Evolutionary conservation across 78 protist species (phyloP), one percentile per base, ranked within the genome.

Genomic region (Dictyostelium citrinum): DNA sequence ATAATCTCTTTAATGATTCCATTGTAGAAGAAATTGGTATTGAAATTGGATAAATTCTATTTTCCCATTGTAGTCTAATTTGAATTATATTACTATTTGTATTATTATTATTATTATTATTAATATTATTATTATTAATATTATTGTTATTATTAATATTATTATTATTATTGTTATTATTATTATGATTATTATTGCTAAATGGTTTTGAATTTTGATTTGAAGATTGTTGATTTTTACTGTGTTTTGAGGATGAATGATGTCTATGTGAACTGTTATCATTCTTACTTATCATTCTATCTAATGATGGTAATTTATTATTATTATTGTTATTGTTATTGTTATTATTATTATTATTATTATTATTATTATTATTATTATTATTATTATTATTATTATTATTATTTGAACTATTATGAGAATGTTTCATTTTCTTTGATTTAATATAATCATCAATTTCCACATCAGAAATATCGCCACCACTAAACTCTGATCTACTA

Each of bases 1-100:
- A 88, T 16, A 88, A 29, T 64, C 75, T 88, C 74, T 75, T 88
- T 31, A 78, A 20, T 22, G 39, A 29, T 7, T 88, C 93, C 17
- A 88, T 10, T 22, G 84, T 31, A 1, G 55, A 24, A 3, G 45
- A n/a, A 9, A 46, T 14, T 29, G 93, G 93, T 10, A 88, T 49
- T 35, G 55, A 33, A 39, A 78, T 67, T 35, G 77, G 61, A 33
- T 41, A 78, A 1, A 67, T 22, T 67, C 58, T 78, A 6, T 41
- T 35, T 14, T 88, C 70, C 84, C 84, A 88, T 17, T n/a, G 55
- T 29, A 88, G 46, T 37, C 45, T 29, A 24, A 74, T 64, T 7
- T 16, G 17, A 6, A 27, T 17, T 43, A 16, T 33, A 41, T 14
- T 37, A 60, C 9, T 41, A 24, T 58, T n/a, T 37, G 24, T 35